Base-by-base conservation (phyloP, 2,329 filamentous ascomycete genomes). In the Thyridium curvatum region DNA sequence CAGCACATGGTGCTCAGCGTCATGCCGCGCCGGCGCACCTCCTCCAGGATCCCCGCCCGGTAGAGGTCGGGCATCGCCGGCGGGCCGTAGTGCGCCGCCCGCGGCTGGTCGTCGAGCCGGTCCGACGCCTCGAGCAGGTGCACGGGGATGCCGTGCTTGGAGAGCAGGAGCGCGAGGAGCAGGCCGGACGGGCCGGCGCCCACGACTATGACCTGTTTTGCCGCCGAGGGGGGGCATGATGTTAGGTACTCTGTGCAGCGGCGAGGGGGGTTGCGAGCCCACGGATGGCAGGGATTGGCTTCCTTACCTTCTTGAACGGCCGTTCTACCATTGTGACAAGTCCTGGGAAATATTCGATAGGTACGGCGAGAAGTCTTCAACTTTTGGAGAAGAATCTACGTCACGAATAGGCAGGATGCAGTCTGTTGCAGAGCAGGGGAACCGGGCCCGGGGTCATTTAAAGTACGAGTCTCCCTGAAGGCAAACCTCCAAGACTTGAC, bases 31-130 rank as follows among this genome's bases (percentile, higher is more conserved):
- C 48, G 48, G 2, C 59, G 60, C 21, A 69, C 54, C 47, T 60
- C 49, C 21, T 70, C 66, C 14, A 82, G 58, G 10, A 82, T 68
- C 1, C 78, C 78, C 1, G 78, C 78, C n/a, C 73, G 68, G 31
- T 62, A 52, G 35, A 84, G 66, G 41, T 79, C 76, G 30, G 71
- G 71, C 32, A 77, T 69, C 2, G 76, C 77, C 1, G 76, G 67
- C 0, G 73, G 65, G 4, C 72, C 74, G 52, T 81, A 82, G 55
- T 81, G 75, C 3, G 77, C 74, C 12, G 79, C 79, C 18, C 79
- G 74, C 1, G 79, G 79, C 41, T 76, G 74, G 41, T 71, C 63
- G 58, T 80, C 74, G 34, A 82, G 64, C 39, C 69, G 61, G 18
- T 64, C 53, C 2, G 69, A 65, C 3, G 70, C 69, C 48, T 84